Evolutionary conservation across 2,329 filamentous ascomycete genomes (phyloP), one percentile per base, ranked within the genome.

Genomic region (Coleophoma cylindrospora): DNA sequence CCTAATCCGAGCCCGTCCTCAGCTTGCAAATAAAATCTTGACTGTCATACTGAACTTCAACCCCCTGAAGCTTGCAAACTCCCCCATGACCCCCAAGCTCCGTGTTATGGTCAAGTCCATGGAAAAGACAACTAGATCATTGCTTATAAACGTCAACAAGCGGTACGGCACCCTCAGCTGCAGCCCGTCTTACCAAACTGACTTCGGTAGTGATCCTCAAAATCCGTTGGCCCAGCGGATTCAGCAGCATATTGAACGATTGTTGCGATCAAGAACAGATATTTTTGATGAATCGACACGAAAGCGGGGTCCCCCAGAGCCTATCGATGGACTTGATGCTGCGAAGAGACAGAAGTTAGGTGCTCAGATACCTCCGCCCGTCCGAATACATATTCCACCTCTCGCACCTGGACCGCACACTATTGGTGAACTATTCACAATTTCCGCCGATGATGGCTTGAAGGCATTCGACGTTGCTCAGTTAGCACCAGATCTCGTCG

Each of bases 31-130:
- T 69, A 91, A 94, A 64, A 94, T 97, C 54, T 70, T 97, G 56
- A 88, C 85, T 64, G 83, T 89, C 14, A 77, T 97, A 32, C 76
- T 99, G 57, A 91, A 84, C 66, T 99, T 96, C 76, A 96, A 96
- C 64, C 94, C 94, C 1, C 73, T 96, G 41, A 90, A 87, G 68
- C 80, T 89, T 56, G 89, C 87, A 50, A 86, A 82, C 61, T 81
- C 83, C 2, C 84, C 87, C 3, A 80, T 95, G 74, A 92, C 87
- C 1, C 80, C 89, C 3, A 89, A 84, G 64, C 80, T 81, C 45
- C 90, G 87, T 60, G 86, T 99, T 52, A 82, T 92, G 60, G 79
- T 95, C 54, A 90, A 86, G 68, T 97, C 92, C 5, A 94, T 99
- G 83, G 92, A 96, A 68, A 90, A 95, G 65, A 99, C 94, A 21